Evolutionary conservation across 805 yeast species (phyloP).

Genomic region (Candida sphagnicola): DNA sequence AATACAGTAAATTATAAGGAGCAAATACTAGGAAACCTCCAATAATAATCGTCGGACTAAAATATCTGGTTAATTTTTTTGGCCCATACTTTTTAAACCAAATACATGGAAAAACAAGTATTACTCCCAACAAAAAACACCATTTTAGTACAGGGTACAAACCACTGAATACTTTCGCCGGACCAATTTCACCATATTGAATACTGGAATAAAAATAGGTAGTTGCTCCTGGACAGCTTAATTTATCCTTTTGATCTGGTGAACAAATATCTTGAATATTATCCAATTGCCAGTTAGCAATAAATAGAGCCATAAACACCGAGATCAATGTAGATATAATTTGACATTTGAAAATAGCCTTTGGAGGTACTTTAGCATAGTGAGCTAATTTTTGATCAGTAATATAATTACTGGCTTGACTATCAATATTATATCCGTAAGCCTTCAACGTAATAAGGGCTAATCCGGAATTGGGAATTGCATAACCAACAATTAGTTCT

Average conservation of each 20-base stretch:
- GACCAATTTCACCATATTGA: constrained; percentile 57
- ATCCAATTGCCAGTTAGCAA: constrained; percentile 38
- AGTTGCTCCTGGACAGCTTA: constrained; percentile 41
- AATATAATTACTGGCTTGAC: constrained; percentile 58
- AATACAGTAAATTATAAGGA: constrained; percentile 49
- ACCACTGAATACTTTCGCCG: constrained; percentile 54
- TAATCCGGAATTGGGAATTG: constrained; percentile 56
- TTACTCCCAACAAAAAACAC: constrained; percentile 55
- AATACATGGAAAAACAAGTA: constrained; percentile 34
- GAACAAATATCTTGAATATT: constrained; percentile 35
- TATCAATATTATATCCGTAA: constrained; percentile 53
- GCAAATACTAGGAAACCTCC: constrained; percentile 48
- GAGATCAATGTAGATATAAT: constrained; percentile 33
- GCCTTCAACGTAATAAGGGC: constrained; percentile 51
- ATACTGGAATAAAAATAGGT: constrained; percentile 51
- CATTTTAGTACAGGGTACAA: constrained; percentile 52
- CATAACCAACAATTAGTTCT: constrained; percentile 62
- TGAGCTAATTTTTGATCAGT: constrained; percentile 45
- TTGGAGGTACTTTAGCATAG: constrained; percentile 61
- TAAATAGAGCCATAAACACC: constrained; percentile 27
- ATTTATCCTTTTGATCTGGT: constrained; percentile 28
- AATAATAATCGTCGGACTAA: constrained; percentile 54
- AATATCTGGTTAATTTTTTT: constrained; percentile 22
- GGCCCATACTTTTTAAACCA: constrained; percentile 36
- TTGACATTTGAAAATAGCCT: constrained; percentile 51